phyloP scores from a whole-genome alignment of 148 eudicot species.

The Nyssa sinensis region DNA sequence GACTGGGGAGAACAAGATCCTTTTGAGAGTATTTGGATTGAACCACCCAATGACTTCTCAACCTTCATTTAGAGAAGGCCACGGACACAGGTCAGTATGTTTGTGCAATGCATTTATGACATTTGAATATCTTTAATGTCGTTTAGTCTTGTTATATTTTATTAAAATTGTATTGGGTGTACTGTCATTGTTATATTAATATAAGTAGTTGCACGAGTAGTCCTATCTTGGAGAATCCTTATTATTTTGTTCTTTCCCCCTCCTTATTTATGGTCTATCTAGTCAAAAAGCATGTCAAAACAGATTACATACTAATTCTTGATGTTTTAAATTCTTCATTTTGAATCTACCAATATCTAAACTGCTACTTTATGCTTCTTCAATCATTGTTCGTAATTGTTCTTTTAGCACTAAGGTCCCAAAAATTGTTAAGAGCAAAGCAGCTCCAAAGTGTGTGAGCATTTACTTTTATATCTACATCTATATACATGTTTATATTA shows the following conservation, averaged over 20 bases:
- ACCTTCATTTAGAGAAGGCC: slow-evolving; percentile 29
- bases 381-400: no score
- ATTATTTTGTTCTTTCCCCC: background rate
- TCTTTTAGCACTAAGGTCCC: no score
- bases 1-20: slow-evolving; percentile 95
- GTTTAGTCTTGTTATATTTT: background rate
- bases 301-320: background rate
- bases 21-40: slow-evolving; percentile 80
- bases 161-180: background rate
- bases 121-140: background rate
- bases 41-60: slow-evolving; percentile 61
- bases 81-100: slow-evolving; percentile 4
- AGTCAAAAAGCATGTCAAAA: background rate
- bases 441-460: no score
- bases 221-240: background rate
- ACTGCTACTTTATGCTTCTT: background rate
- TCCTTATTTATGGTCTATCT: background rate
- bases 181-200: background rate
- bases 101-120: background rate
- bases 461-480: no score
- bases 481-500: no score
- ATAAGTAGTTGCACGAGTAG: background rate
- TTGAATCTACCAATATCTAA: no score
- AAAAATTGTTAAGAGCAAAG: no score
- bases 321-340: background rate